These are phyloP conservation scores for Penicillium goetzii DNA, from an alignment of 495 filamentous ascomycete genomes.

Conservation along the genomic window DNA sequence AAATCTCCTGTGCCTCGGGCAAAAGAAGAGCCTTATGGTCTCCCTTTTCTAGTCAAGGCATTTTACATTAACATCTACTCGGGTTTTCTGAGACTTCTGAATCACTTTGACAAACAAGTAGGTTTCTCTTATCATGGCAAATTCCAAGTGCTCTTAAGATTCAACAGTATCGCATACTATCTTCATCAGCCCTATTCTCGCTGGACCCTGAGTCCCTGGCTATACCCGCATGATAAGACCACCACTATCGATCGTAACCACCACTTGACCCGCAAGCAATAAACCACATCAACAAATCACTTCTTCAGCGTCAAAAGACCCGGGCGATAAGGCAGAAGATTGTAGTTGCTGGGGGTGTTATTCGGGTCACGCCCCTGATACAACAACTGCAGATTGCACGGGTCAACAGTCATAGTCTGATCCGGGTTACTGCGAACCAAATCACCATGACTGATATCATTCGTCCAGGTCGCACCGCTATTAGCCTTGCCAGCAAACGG, in stretches of 20 bases:
- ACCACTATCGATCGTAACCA: neutral
- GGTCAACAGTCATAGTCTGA: slow-evolving; percentile 59
- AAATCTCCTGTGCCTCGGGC: too few species aligned
- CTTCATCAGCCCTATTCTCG: neutral
- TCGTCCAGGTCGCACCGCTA: slow-evolving; percentile 63
- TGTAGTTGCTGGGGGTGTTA: slow-evolving; percentile 23
- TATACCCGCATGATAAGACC: neutral
- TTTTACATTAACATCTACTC: too few species aligned
- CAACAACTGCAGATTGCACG: slow-evolving; percentile 62
- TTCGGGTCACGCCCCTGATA: slow-evolving; percentile 56
- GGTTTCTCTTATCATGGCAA: neutral
- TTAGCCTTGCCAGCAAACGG: slow-evolving; percentile 67
- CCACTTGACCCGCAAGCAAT: neutral
- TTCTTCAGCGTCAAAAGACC: slow-evolving; percentile 54
- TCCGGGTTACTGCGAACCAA: slow-evolving; percentile 57
- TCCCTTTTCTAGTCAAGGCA: too few species aligned
- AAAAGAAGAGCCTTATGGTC: too few species aligned
- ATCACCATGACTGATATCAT: slow-evolving; percentile 67
- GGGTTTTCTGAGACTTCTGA: too few species aligned
- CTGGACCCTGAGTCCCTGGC: neutral
- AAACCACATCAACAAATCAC: neutral
- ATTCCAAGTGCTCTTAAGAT: neutral
- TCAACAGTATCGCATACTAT: neutral
- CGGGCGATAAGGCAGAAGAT: slow-evolving; percentile 49
- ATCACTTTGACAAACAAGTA: too few species aligned